These are phyloP conservation scores for Cystobasidiaceae sp. DNA, from an alignment of 1,284 basidiomycete species.

Conservation along the genomic window DNA sequence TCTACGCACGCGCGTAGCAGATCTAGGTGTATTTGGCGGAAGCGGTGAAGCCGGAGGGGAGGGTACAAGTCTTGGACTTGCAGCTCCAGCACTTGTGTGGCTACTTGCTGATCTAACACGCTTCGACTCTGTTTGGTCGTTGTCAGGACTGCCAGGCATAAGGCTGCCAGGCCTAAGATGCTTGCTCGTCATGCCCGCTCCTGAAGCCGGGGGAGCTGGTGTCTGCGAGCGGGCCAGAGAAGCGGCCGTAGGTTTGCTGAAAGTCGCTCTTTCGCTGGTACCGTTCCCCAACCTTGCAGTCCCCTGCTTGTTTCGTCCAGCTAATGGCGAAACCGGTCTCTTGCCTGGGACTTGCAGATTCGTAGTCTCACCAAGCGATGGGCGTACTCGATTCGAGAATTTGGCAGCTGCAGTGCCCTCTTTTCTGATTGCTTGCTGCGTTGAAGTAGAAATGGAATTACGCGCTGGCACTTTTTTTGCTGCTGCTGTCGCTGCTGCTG, in stretches of 20 bases:
- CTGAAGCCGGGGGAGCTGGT: not conserved
- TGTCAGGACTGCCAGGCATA: not conserved
- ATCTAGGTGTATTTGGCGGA: not conserved
- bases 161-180: not conserved
- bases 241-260: constrained; percentile 22
- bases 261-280: constrained; percentile 5
- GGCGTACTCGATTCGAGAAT: constrained; percentile 33
- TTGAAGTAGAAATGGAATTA: not conserved
- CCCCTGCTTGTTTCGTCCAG: not conserved
- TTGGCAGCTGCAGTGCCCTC: constrained; percentile 31
- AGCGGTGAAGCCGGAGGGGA: constrained; percentile 3
- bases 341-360: not conserved
- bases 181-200: not conserved
- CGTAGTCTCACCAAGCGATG: not conserved
- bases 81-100: not conserved
- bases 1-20: not conserved
- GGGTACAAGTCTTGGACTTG: not conserved
- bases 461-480: not conserved
- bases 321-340: not conserved
- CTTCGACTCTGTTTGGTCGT: not conserved
- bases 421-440: constrained; percentile 19
- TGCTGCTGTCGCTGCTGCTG: not conserved
- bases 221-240: not conserved
- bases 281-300: not conserved
- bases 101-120: constrained; percentile 15